Evolutionary conservation across 2,329 filamentous ascomycete genomes (phyloP).

Genomic region (Pseudogymnoascus sp.): DNA sequence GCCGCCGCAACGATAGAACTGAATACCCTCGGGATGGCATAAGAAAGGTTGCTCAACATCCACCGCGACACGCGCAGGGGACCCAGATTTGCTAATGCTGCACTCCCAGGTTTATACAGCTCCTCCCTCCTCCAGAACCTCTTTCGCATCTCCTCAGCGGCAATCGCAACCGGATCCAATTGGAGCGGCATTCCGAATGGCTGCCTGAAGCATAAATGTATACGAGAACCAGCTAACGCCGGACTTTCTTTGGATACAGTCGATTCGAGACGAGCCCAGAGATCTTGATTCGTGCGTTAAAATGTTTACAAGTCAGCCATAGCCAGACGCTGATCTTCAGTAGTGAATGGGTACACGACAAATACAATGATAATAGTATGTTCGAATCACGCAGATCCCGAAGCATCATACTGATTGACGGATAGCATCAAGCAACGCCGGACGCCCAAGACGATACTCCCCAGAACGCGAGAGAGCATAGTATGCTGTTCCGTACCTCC

Average conservation of each 20-base stretch:
- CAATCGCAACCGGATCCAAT: slow-evolving; percentile 20
- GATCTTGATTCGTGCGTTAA: slow-evolving; percentile 62
- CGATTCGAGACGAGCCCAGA: slow-evolving; percentile 55
- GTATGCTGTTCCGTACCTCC: slow-evolving; percentile 20
- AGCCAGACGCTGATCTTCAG: slow-evolving; percentile 13
- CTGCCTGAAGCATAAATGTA: neutral
- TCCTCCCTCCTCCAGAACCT: slow-evolving; percentile 30
- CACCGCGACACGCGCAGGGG: slow-evolving; percentile 15
- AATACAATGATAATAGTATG: slow-evolving; percentile 67
- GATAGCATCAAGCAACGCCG: neutral
- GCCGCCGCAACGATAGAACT: slow-evolving; percentile 30
- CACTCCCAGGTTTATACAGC: slow-evolving; percentile 30
- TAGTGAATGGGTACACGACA: slow-evolving; percentile 93
- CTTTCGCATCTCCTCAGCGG: slow-evolving; percentile 13
- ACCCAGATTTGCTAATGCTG: neutral
- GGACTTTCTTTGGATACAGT: slow-evolving; percentile 44
- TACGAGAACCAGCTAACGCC: slow-evolving; percentile 40
- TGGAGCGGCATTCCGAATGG: slow-evolving; percentile 19
- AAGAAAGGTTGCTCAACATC: slow-evolving; percentile 64
- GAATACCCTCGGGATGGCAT: slow-evolving; percentile 73
- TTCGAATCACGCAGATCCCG: slow-evolving; percentile 9
- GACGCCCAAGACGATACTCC: slow-evolving; percentile 24
- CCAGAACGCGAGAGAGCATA: slow-evolving; percentile 24
- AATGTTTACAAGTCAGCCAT: slow-evolving; percentile 18
- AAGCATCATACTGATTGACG: neutral